Evolutionary conservation across 345 rosid species (phyloP), one percentile per base, ranked within the genome.

Genomic region (Eucalyptus regnans): DNA sequence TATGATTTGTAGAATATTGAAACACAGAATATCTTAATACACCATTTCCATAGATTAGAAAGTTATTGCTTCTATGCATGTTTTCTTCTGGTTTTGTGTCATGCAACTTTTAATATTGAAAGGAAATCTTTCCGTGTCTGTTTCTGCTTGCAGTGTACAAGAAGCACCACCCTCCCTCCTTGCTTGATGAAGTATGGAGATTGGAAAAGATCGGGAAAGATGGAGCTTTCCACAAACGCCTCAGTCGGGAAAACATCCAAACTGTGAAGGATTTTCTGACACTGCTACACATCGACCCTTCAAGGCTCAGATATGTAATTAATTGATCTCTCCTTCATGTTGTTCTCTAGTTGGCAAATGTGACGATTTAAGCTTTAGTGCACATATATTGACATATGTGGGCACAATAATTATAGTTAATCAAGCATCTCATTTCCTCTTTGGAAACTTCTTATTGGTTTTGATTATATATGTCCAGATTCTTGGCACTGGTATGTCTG

Each of bases 191-290:
- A 87, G 98, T 98, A 8, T 97, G 99, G 99, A 97, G 99, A 92
- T 93, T 98, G 91, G 99, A 98, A 90, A 98, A 98, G 94, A 98
- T 96, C 86, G 99, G 99, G 81, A 98, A 98, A 94, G 99, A 97
- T 89, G 99, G 99, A 88, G 99, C 99, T 89, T 98, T 98, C 93
- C 99, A 97, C 90, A 98, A 94, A 90, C 95, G 99, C 33, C 91
- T 98, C 88, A 90, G 91, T 90, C 91, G 92, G 90, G 98, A 94
- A 91, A 93, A 89, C 94, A 96, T 98, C 91, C 92, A 87, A 44
- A 94, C 95, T 20, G 98, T 97, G 88, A 95, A 96, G 94, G 99
- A 96, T 90, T 98, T 97, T 90, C 92, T 98, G 91, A 97, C 94
- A 60, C 92, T 93, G 87, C 94, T 95, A 68, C 93, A 89, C 87